These are phyloP conservation scores for Geoglossum cookeanum DNA, from an alignment of 2,329 filamentous ascomycete species.

Conservation along the genomic window DNA sequence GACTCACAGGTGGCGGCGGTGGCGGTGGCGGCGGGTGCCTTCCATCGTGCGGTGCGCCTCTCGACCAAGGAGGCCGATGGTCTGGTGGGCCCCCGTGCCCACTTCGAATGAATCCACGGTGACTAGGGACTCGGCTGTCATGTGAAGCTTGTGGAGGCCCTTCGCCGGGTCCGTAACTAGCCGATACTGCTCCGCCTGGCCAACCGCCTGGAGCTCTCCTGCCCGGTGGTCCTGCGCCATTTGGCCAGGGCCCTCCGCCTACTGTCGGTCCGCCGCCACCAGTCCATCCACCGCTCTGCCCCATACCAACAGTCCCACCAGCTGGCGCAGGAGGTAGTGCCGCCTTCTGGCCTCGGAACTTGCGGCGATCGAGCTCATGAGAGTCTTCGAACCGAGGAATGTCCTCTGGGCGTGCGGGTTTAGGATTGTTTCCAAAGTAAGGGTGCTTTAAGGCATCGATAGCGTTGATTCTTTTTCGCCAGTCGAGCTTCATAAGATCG, in stretches of 20 bases:
- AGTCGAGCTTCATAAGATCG: conserved; percentile 75
- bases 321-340: conserved; percentile 78
- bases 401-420: conserved; percentile 65
- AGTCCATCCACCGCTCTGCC: conserved; percentile 41
- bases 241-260: background rate
- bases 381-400: conserved; percentile 88
- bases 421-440: conserved; percentile 66
- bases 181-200: background rate
- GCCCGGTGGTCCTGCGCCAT: background rate
- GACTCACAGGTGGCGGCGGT: background rate
- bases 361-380: conserved; percentile 86
- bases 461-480: conserved; percentile 74
- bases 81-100: background rate
- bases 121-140: background rate
- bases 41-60: background rate
- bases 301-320: conserved; percentile 71
- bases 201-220: background rate
- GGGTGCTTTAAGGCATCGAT: conserved; percentile 83
- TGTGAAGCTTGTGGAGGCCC: background rate
- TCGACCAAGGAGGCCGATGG: background rate
- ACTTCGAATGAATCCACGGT: background rate
- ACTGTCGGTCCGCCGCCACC: conserved; percentile 9
- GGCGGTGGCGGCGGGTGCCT: background rate
- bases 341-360: conserved; percentile 70
- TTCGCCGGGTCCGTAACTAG: background rate